Evolutionary conservation across 192 early-diverging fungal genomes (phyloP), one percentile per base, ranked within the genome.

Genomic region (Backusella psychrophila): DNA sequence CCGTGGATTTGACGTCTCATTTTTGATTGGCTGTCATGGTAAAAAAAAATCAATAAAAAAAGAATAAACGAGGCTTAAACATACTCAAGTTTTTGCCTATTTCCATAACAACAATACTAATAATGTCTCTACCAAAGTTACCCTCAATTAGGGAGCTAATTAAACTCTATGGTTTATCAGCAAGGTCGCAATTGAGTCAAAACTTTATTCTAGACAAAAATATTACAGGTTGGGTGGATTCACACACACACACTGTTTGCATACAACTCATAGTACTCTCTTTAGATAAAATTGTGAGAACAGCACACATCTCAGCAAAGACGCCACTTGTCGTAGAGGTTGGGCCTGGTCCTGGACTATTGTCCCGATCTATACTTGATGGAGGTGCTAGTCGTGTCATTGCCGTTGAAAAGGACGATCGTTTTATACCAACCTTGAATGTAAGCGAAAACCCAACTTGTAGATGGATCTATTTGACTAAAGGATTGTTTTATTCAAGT

Each of bases 141-240:
- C 91, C 92, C 65, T 82, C 87, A 11, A 89, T 93, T 71, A 85
- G 92, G 49, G 93, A 94, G 63, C 80, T 94, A 31, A 89, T 93
- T 49, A 89, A 88, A 35, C 82, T 93, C 38, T 95, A 93, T 76
- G 91, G 92, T 23, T 78, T 95, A 76, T 86, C 85, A 33, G 92
- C 93, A 17, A 87, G 89, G 65, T 86, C 89, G 72, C 88, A 90
- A 78, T 86, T 95, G n/a, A 90, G 90, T 69, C 93, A 95, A 75
- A 93, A 95, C 81, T 95, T 95, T 81, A 90, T 95, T 41, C 86
- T 95, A 69, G 91, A 95, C 83, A 91, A 90, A 73, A 93, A 93
- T 71, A 83, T 95, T n/a, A 95, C 93, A 11, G 89, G 90, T 88
- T 66, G 7, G 63, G 33, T 66, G 5, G 63, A 52, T 1, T 81